Conservation (phyloP, 2,329 filamentous ascomycete species). For the Colletotrichum spinosum region DNA sequence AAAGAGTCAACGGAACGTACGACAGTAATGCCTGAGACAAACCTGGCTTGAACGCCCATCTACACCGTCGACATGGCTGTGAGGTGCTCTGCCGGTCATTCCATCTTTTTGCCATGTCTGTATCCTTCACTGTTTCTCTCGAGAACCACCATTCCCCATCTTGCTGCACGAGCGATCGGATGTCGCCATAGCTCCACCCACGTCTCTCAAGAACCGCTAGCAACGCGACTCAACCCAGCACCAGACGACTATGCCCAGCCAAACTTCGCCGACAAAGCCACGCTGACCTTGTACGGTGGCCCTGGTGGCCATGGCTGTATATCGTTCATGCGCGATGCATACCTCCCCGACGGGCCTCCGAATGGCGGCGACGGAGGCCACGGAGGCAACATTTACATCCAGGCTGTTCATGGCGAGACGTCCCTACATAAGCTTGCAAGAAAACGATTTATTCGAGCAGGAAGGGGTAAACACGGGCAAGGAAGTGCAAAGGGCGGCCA, state of each 20-base stretch:
- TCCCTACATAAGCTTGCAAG: conserved; percentile 92
- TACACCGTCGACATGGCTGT: conserved; percentile 51
- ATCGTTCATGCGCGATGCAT: conserved; percentile 93
- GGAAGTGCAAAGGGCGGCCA: conserved; percentile 80
- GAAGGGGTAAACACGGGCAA: conserved; percentile 81
- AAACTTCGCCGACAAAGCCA: conserved; percentile 88
- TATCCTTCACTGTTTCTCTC: conserved; percentile 59
- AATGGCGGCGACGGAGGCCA: conserved; percentile 96
- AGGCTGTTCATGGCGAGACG: conserved; percentile 90
- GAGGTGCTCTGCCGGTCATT: conserved; percentile 51
- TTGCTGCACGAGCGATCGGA: conserved; percentile 40
- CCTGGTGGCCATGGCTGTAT: conserved; percentile 91
- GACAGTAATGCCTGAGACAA: neutral
- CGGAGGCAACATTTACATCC: conserved; percentile 93
- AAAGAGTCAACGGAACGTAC: neutral
- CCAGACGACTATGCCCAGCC: conserved; percentile 87
- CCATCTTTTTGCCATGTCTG: conserved; percentile 60
- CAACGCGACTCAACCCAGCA: conserved; percentile 78
- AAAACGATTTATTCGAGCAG: conserved; percentile 78
- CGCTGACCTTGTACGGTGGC: conserved; percentile 81
- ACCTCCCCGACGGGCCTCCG: conserved; percentile 86
- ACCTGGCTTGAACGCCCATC: neutral
- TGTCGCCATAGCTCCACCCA: conserved; percentile 38
- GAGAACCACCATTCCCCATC: conserved; percentile 41
- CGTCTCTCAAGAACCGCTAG: conserved; percentile 32